A percentile compares a stretch with the other conserved stretches of the same genome.
These are phyloP conservation scores for Trichoderma cornu-damae DNA, from an alignment of 2,329 filamentous ascomycete species.

Conservation along the genomic window DNA sequence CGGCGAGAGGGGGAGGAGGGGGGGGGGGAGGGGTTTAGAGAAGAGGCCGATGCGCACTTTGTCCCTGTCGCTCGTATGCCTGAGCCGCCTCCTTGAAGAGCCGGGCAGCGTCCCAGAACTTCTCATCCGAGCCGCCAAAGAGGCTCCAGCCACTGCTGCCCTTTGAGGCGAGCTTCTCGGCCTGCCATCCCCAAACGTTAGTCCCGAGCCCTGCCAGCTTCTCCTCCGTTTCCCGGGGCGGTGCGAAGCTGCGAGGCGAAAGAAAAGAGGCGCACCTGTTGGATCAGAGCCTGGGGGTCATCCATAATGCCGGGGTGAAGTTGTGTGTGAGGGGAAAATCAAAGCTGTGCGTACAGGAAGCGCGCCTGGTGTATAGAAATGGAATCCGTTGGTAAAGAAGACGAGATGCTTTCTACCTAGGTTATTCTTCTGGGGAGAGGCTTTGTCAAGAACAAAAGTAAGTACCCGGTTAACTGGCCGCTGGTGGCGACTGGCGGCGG, in stretches of 20 bases:
- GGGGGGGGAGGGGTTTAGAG: neutral
- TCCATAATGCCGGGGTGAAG: slow-evolving; percentile 53
- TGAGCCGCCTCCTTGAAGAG: slow-evolving; percentile 85
- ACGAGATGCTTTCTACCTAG: neutral
- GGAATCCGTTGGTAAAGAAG: neutral
- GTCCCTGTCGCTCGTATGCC: slow-evolving; percentile 82
- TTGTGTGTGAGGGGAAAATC: neutral
- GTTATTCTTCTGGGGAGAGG: too few relatives aligned
- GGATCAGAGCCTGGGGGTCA: slow-evolving; percentile 71
- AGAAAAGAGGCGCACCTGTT: slow-evolving; percentile 54
- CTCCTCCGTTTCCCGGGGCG: neutral
- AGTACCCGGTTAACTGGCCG: neutral
- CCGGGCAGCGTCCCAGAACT: slow-evolving; percentile 84
- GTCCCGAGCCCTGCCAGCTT: neutral
- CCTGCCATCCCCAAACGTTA: slow-evolving; percentile 46
- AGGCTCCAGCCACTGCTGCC: slow-evolving; percentile 80
- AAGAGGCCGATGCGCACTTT: slow-evolving; percentile 54
- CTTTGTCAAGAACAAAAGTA: neutral
- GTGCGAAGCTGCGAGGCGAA: slow-evolving; percentile 22
- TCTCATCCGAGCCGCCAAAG: slow-evolving; percentile 82
- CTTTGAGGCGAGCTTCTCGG: slow-evolving; percentile 73
- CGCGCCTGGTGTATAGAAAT: neutral
- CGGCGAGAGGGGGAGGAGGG: neutral
- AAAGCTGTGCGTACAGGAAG: neutral
- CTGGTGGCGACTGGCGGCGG: neutral